phyloP scores from a whole-genome alignment of 2,329 filamentous ascomycete species.

The Penicillium corylophilum region DNA sequence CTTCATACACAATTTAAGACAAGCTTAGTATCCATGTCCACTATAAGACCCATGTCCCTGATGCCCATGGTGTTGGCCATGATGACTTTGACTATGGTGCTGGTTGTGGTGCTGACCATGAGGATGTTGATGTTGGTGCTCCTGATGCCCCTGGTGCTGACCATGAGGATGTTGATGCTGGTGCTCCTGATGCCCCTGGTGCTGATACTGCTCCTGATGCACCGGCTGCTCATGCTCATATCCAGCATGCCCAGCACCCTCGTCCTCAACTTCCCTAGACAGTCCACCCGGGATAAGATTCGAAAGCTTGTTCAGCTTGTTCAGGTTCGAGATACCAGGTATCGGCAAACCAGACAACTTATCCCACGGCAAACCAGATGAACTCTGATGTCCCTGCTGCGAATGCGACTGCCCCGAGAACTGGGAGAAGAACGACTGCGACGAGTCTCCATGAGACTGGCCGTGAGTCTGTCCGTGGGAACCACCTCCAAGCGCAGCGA shows the following conservation, averaged over 20 bases:
- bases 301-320: slow-evolving; percentile 36
- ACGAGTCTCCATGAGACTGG: slow-evolving; percentile 17
- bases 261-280: slow-evolving; percentile 19
- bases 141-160: neutral
- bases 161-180: slow-evolving; percentile 1
- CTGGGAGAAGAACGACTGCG: slow-evolving; percentile 21
- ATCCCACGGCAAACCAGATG: slow-evolving; percentile 24
- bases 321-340: slow-evolving; percentile 38
- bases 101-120: neutral
- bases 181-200: slow-evolving; percentile 5
- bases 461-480: slow-evolving; percentile 20
- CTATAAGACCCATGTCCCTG: neutral
- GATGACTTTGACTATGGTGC: neutral
- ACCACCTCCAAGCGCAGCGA: slow-evolving; percentile 25
- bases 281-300: slow-evolving; percentile 29
- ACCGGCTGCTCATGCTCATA: neutral
- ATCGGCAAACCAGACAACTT: slow-evolving; percentile 26
- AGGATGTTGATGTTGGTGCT: neutral
- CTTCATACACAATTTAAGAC: neutral
- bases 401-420: slow-evolving; percentile 15
- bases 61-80: neutral
- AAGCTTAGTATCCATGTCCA: neutral
- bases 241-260: slow-evolving; percentile 2
- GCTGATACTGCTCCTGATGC: slow-evolving; percentile 12
- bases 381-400: slow-evolving; percentile 16